Evolutionary conservation across 108 stramenopile species (phyloP).

Genomic region (Hondaea fermentalgiana): DNA sequence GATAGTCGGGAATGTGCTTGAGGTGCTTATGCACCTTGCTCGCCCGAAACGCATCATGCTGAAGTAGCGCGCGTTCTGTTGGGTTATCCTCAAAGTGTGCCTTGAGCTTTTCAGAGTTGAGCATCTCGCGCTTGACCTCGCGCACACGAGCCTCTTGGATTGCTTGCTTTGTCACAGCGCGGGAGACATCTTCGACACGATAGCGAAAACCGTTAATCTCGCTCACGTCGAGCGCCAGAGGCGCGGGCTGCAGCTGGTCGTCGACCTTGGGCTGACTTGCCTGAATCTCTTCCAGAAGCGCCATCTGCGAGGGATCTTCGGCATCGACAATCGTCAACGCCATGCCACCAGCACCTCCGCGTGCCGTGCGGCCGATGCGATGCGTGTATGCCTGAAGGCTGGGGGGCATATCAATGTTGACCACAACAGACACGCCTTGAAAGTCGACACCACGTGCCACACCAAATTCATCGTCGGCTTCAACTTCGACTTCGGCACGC

Average conservation of each 20-base stretch:
- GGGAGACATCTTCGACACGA: slow-evolving; percentile 81
- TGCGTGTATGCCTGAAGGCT: slow-evolving; percentile 81
- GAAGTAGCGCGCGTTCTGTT: slow-evolving; percentile 67
- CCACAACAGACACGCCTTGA: slow-evolving; percentile 80
- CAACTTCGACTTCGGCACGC: not conserved
- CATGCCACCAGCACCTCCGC: slow-evolving; percentile 84
- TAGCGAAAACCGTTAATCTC: slow-evolving; percentile 95
- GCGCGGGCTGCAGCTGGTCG: slow-evolving; percentile 69
- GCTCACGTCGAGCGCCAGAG: slow-evolving; percentile 79
- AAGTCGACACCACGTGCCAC: slow-evolving; percentile 92
- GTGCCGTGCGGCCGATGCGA: slow-evolving; percentile 92
- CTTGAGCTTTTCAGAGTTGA: slow-evolving; percentile 81
- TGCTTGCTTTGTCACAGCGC: slow-evolving; percentile 73
- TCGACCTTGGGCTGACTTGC: not conserved
- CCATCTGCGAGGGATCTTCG: slow-evolving; percentile 31
- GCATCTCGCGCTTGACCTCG: slow-evolving; percentile 81
- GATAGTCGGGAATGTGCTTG: not conserved
- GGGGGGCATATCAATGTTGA: slow-evolving; percentile 91
- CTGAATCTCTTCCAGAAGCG: not conserved
- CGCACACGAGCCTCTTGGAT: slow-evolving; percentile 81
- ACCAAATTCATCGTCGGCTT: slow-evolving; percentile 60
- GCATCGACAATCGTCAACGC: slow-evolving; percentile 71
- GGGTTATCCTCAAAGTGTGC: slow-evolving; percentile 90
- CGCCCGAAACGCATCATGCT: slow-evolving; percentile 48
- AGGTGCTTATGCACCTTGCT: not conserved